phyloP scores from a whole-genome alignment of 140 eudicot genomes.

The Flaveria floridana region DNA sequence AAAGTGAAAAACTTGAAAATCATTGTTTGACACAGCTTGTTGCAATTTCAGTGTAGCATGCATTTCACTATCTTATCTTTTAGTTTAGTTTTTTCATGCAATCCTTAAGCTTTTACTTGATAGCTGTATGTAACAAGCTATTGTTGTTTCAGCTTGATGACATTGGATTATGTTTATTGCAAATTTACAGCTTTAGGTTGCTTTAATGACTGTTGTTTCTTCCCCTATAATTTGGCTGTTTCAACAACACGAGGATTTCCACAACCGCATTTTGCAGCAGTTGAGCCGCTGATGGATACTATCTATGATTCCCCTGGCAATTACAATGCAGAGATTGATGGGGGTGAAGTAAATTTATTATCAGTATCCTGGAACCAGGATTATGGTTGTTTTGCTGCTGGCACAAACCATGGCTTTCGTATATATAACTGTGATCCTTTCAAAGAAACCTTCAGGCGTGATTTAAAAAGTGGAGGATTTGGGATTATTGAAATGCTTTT shows the following conservation, averaged over 20 bases:
- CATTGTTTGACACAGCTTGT: slow-evolving; percentile 14
- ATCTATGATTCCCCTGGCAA: slow-evolving; percentile 42
- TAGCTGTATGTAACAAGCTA: slow-evolving; percentile 8
- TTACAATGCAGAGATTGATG: slow-evolving; percentile 48
- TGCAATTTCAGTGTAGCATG: neutral
- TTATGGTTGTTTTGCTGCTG: slow-evolving; percentile 93
- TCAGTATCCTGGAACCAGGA: slow-evolving; percentile 95
- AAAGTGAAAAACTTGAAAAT: slow-evolving; percentile 2
- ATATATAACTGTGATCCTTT: slow-evolving; percentile 88
- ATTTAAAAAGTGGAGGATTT: slow-evolving; percentile 85
- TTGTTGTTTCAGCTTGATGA: slow-evolving; percentile 27
- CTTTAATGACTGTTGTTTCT: slow-evolving; percentile 31
- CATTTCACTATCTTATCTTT: neutral
- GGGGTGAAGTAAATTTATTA: slow-evolving; percentile 60
- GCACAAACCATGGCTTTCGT: slow-evolving; percentile 87
- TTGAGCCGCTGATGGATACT: slow-evolving; percentile 46
- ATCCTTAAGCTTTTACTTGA: slow-evolving; percentile 12
- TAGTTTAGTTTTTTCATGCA: neutral
- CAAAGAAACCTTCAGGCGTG: slow-evolving; percentile 87
- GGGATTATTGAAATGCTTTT: slow-evolving; percentile 91
- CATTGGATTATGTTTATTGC: slow-evolving; percentile 6
- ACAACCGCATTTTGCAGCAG: slow-evolving; percentile 40
- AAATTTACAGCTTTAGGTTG: slow-evolving; percentile 32
- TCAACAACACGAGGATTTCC: slow-evolving; percentile 53
- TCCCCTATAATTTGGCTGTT: slow-evolving; percentile 58